Conservation (phyloP, 1,284 basidiomycete genomes). For the Phylloboletellus chloephorus region DNA sequence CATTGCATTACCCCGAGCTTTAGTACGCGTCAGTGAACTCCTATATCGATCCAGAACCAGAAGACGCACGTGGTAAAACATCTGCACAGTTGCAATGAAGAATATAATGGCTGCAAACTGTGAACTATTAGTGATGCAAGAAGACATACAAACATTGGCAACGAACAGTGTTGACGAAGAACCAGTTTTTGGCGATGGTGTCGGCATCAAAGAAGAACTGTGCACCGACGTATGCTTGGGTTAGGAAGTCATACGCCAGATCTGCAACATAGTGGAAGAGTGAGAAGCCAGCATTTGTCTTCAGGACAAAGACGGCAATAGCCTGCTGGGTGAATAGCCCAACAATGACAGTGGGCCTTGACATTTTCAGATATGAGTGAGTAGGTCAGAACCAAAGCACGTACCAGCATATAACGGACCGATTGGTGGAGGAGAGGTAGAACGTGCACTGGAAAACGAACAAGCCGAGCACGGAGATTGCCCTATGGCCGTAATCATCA, state of each 20-base stretch:
- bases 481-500: slow-evolving; percentile 68
- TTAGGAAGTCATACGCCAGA: slow-evolving; percentile 69
- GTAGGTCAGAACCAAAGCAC: slow-evolving; percentile 1
- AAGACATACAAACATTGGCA: neutral
- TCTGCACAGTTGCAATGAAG: slow-evolving; percentile 84
- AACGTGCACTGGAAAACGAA: slow-evolving; percentile 72
- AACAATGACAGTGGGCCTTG: slow-evolving; percentile 75
- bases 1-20: slow-evolving; percentile 83
- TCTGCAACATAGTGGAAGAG: slow-evolving; percentile 79
- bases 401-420: slow-evolving; percentile 64
- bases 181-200: slow-evolving; percentile 62
- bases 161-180: slow-evolving; percentile 72
- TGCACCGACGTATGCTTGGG: slow-evolving; percentile 58
- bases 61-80: slow-evolving; percentile 65
- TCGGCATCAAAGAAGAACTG: slow-evolving; percentile 74
- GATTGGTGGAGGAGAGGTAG: slow-evolving; percentile 57
- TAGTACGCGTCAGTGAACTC: slow-evolving; percentile 2
- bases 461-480: slow-evolving; percentile 76
- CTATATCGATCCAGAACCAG: neutral
- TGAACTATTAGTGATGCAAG: slow-evolving; percentile 8
- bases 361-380: slow-evolving; percentile 9
- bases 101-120: slow-evolving; percentile 75
- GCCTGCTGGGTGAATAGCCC: slow-evolving; percentile 81
- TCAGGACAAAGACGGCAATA: slow-evolving; percentile 82
- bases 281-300: slow-evolving; percentile 71